These are phyloP conservation scores for Penicillium lagena DNA, from an alignment of 495 filamentous ascomycete species.

Conservation along the genomic window DNA sequence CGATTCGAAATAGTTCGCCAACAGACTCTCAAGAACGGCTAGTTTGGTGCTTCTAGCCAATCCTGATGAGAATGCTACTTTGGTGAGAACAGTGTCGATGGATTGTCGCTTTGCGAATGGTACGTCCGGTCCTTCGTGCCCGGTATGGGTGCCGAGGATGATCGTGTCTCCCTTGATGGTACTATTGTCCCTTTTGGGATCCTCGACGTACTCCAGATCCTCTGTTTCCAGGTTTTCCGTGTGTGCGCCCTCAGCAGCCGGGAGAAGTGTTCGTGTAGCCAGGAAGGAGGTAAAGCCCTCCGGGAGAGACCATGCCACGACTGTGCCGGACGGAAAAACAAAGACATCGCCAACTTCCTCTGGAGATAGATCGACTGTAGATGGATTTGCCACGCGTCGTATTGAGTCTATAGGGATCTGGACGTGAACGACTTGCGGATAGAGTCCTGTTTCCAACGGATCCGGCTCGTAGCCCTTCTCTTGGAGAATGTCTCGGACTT, in stretches of 20 bases:
- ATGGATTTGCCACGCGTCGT: constrained; percentile 45
- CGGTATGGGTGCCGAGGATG: constrained; percentile 68
- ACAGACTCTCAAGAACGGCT: constrained; percentile 81
- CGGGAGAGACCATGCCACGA: constrained; percentile 83
- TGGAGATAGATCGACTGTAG: constrained; percentile 48
- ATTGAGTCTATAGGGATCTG: constrained; percentile 51
- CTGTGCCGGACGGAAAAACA: constrained; percentile 94
- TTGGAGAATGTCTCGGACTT: constrained; percentile 62
- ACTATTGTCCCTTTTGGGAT: constrained; percentile 66
- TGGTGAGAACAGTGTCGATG: constrained; percentile 76
- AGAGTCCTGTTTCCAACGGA: constrained; percentile 54
- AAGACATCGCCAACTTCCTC: constrained; percentile 80
- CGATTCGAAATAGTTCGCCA: constrained; percentile 76
- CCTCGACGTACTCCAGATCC: constrained; percentile 81
- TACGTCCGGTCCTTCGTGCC: constrained; percentile 3
- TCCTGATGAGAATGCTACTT: constrained; percentile 94
- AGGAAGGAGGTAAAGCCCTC: constrained; percentile 63
- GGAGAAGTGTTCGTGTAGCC: constrained; percentile 64
- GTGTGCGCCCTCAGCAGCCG: constrained; percentile 71
- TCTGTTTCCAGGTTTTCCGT: constrained; percentile 69
- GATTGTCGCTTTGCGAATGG: constrained; percentile 25
- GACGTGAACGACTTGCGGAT: constrained; percentile 61
- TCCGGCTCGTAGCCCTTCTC: constrained; percentile 63
- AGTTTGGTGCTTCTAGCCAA: constrained; percentile 94
- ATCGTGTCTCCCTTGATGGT: constrained; percentile 86